Percentiles rank a stretch among this genome's conserved stretches.
These are phyloP conservation scores for Nakaseomyces kungkrabaensis DNA, from an alignment of 1,139 yeast genomes.

Conservation along the genomic window DNA sequence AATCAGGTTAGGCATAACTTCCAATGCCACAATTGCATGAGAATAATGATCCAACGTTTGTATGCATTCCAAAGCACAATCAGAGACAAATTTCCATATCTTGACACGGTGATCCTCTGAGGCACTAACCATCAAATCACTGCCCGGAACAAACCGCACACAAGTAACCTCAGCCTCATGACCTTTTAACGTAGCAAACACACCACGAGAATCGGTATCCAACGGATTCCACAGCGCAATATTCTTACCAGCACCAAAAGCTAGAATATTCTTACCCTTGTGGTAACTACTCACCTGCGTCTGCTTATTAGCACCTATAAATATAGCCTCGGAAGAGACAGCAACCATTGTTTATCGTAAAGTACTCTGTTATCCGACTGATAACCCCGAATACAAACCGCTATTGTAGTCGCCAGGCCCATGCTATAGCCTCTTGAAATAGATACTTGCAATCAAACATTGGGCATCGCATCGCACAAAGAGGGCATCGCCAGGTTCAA, in stretches of 20 bases:
- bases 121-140: conserved; percentile 45
- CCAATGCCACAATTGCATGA: conserved; percentile 42
- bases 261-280: conserved; percentile 36
- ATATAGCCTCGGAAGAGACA: conserved; percentile 41
- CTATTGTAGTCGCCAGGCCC: no score
- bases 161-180: conserved; percentile 51
- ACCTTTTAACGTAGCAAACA: conserved; percentile 44
- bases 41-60: conserved; percentile 35
- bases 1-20: conserved; percentile 32
- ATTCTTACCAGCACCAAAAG: conserved; percentile 68
- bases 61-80: conserved; percentile 18
- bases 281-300: conserved; percentile 56
- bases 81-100: conserved; percentile 42
- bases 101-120: conserved; percentile 55
- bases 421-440: no score
- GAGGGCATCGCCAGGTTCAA: not conserved
- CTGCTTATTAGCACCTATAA: conserved; percentile 74
- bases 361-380: no score
- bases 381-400: no score
- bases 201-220: conserved; percentile 36
- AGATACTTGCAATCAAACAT: no score
- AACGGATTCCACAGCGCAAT: conserved; percentile 69
- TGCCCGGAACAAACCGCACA: conserved; percentile 45
- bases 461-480: not conserved
- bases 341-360: conserved; percentile 4